A percentile compares a stretch with the other conserved stretches of the same genome.
phyloP scores from a whole-genome alignment of 2,329 filamentous ascomycete genomes.

The Chalaropsis ovoidea region DNA sequence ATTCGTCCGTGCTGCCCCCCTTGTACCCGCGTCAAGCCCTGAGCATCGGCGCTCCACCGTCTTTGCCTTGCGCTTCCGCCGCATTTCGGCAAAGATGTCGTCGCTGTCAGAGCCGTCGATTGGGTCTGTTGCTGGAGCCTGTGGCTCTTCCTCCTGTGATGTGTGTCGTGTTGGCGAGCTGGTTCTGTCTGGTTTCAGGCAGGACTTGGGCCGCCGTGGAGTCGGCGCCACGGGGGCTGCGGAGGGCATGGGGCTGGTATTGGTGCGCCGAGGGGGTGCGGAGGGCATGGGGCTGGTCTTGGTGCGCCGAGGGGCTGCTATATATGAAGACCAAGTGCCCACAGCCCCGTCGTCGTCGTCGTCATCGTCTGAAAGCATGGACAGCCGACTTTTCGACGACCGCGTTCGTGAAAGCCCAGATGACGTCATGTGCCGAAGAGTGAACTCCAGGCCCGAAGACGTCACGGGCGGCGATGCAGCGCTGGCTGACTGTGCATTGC shows the following conservation, averaged over 20 bases:
- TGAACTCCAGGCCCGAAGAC: background rate
- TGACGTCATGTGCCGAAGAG: background rate
- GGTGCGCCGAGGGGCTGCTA: background rate
- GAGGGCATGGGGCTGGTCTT: too few relatives aligned
- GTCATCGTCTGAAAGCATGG: slow-evolving; percentile 12
- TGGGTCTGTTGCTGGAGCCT: background rate
- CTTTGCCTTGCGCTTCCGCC: slow-evolving; percentile 15
- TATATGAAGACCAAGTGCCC: slow-evolving; percentile 39
- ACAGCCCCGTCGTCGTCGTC: slow-evolving; percentile 42
- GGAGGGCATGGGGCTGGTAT: background rate
- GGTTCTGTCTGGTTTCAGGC: background rate
- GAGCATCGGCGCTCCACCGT: background rate
- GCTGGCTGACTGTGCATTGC: background rate
- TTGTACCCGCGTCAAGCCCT: too few relatives aligned
- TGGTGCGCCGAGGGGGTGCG: background rate
- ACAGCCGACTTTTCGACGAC: background rate
- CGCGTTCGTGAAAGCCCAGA: background rate
- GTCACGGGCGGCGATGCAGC: background rate
- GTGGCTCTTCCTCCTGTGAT: background rate
- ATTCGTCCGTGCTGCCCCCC: too few relatives aligned
- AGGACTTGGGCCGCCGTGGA: slow-evolving; percentile 45
- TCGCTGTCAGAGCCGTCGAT: slow-evolving; percentile 1
- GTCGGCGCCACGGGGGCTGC: background rate
- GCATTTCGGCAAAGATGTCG: slow-evolving; percentile 16
- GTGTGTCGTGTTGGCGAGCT: background rate